A percentile compares a stretch with the other conserved stretches of the same genome.
These are phyloP conservation scores for Phaseolus lunatus DNA, from an alignment of 306 rosid genomes.

Conservation along the genomic window DNA sequence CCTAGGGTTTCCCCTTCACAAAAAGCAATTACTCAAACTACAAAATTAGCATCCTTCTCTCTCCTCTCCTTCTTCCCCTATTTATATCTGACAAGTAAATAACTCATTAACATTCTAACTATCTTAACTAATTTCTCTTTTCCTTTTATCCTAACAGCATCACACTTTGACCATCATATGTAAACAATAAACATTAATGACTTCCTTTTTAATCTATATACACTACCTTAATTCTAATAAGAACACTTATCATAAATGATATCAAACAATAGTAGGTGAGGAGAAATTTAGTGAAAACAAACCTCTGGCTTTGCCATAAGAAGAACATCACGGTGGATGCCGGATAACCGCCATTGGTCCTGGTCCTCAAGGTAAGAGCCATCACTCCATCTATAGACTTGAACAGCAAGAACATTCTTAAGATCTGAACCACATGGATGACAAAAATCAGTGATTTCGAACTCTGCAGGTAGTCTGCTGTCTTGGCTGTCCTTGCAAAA, in stretches of 20 bases:
- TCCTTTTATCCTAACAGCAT: neutral
- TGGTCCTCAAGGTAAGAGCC: constrained; percentile 98
- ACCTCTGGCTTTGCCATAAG: constrained; percentile 95
- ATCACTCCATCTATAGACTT: constrained; percentile 96
- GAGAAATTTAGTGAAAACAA: constrained; percentile 40
- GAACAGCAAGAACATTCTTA: constrained; percentile 86
- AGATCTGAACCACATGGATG: constrained; percentile 71
- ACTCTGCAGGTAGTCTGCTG: constrained; percentile 94
- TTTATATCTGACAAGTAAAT: neutral
- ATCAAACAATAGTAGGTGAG: neutral
- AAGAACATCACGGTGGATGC: constrained; percentile 93
- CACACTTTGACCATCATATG: constrained; percentile 11
- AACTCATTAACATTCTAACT: too few relatives aligned
- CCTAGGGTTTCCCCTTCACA: neutral
- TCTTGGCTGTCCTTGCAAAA: constrained; percentile 88
- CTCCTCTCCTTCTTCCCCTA: neutral
- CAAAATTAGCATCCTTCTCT: neutral
- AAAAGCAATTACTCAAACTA: neutral
- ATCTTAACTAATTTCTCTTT: too few relatives aligned
- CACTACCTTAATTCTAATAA: constrained; percentile 21
- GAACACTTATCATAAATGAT: neutral
- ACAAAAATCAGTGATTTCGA: constrained; percentile 89
- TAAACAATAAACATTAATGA: neutral
- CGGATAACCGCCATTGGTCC: constrained; percentile 97
- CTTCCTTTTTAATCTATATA: constrained; percentile 6